phyloP scores from a whole-genome alignment of 208 protist genomes.

The Spongospora subterranea region DNA sequence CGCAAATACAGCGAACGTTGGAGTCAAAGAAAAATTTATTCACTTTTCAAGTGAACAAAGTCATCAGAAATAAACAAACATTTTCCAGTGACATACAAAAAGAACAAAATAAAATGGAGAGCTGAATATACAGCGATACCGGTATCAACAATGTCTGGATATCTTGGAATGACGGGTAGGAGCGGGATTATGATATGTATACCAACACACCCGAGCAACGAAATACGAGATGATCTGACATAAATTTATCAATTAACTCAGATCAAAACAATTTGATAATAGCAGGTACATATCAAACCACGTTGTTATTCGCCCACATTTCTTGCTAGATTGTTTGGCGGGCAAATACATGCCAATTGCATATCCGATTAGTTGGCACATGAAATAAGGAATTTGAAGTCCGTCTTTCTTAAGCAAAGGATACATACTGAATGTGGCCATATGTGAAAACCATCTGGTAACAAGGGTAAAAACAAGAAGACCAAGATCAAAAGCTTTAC shows the following conservation, averaged over 20 bases:
- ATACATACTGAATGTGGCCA: background rate
- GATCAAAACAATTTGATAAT: too few species aligned
- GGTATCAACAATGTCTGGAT: background rate
- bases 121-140: background rate
- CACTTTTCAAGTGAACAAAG: background rate
- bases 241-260: too few species aligned
- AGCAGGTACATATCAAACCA: background rate
- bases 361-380: background rate
- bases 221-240: too few species aligned
- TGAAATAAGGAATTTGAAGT: background rate
- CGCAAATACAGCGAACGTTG: too few species aligned
- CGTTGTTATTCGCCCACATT: too few species aligned
- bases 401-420: conserved; percentile 15
- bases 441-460: background rate
- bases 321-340: background rate
- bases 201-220: background rate
- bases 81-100: background rate
- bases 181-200: background rate
- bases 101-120: background rate
- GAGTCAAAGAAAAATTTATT: too few species aligned
- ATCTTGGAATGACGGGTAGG: background rate
- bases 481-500: background rate
- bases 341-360: background rate
- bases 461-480: background rate
- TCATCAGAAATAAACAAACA: background rate